Evolutionary conservation across 73 alveolate genomes (phyloP).

Genomic region (Paramecium sonneborni): DNA sequence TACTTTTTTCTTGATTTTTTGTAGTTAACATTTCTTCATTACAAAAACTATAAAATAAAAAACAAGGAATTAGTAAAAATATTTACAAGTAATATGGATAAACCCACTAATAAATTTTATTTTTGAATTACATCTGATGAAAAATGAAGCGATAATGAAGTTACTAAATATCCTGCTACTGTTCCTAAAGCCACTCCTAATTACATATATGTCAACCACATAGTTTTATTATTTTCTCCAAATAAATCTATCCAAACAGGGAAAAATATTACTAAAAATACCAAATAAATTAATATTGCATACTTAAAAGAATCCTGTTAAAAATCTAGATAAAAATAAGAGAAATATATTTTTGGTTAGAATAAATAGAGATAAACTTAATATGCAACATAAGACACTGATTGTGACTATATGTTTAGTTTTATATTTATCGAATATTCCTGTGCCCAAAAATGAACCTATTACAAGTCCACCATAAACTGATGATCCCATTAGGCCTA

Average conservation of each 20-base stretch:
- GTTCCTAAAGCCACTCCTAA: slow-evolving; percentile 66
- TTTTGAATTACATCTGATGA: not conserved
- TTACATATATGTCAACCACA: slow-evolving; percentile 61
- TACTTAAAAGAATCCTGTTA: slow-evolving; percentile 79
- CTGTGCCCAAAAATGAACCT: slow-evolving; percentile 56
- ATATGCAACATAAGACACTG: slow-evolving; percentile 28
- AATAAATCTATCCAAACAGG: slow-evolving; percentile 82
- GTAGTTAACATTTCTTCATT: not conserved
- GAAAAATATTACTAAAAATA: slow-evolving; percentile 73
- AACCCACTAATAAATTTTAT: slow-evolving; percentile 42
- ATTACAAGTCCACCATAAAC: slow-evolving; percentile 68
- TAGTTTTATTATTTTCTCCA: slow-evolving; percentile 58
- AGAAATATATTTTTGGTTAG: slow-evolving; percentile 51
- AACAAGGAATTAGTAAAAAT: slow-evolving; percentile 44
- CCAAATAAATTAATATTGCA: slow-evolving; percentile 32
- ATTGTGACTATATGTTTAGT: slow-evolving; percentile 47
- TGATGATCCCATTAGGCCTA: slow-evolving; percentile 63
- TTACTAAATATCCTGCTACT: slow-evolving; percentile 54
- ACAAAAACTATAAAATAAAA: not conserved
- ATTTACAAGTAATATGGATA: slow-evolving; percentile 57
- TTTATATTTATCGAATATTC: slow-evolving; percentile 1
- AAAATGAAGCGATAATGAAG: not conserved
- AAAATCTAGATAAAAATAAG: slow-evolving; percentile 71
- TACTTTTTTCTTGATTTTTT: not conserved
- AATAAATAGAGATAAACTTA: slow-evolving; percentile 65